phyloP scores from a whole-genome alignment of 2,329 filamentous ascomycete genomes.

The Venturia nashicola region DNA sequence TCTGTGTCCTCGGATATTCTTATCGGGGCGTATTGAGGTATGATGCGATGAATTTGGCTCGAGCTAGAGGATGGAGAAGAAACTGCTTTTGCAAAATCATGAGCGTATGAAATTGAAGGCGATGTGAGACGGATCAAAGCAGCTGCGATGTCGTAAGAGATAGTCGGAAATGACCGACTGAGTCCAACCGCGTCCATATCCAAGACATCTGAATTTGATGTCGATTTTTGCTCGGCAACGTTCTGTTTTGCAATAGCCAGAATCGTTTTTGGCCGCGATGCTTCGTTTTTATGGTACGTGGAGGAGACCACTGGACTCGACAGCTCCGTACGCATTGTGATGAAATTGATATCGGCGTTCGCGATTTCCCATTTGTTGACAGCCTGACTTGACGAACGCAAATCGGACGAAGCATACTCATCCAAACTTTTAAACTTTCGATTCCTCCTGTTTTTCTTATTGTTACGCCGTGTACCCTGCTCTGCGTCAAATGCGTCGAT shows the following conservation, averaged over 20 bases:
- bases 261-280: constrained; percentile 44
- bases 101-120: constrained; percentile 44
- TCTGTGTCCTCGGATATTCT: constrained; percentile 20
- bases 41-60: constrained; percentile 26
- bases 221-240: constrained; percentile 24
- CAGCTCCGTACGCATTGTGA: constrained; percentile 39
- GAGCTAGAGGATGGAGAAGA: constrained; percentile 16
- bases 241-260: constrained; percentile 35
- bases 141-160: constrained; percentile 36
- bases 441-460: constrained; percentile 32
- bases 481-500: constrained; percentile 69
- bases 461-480: constrained; percentile 29
- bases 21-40: constrained; percentile 33
- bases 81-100: constrained; percentile 47
- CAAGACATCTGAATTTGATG: constrained; percentile 24
- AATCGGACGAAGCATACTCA: constrained; percentile 20
- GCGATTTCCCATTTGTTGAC: constrained; percentile 47
- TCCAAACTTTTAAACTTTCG: constrained; percentile 19
- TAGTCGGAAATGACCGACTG: constrained; percentile 38
- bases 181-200: constrained; percentile 40
- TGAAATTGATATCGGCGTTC: constrained; percentile 47
- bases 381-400: constrained; percentile 12
- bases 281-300: constrained; percentile 45
- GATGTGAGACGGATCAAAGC: constrained; percentile 45
- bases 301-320: constrained; percentile 38